Evolutionary conservation across 345 rosid genomes (phyloP), one percentile per base, ranked within the genome.

Genomic region (Arabis alpina): DNA sequence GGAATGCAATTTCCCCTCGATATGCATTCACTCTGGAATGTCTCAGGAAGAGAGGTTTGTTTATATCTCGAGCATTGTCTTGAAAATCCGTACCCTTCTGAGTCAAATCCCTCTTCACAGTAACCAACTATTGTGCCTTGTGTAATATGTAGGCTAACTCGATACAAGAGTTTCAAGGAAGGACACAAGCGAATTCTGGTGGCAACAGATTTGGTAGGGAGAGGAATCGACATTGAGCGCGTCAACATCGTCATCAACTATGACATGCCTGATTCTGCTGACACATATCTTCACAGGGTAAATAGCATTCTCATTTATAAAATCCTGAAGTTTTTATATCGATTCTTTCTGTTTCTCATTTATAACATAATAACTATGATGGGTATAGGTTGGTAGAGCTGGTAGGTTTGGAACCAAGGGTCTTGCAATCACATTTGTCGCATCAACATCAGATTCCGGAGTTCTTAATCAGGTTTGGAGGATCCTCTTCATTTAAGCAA

Each of bases 231-330:
- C 77, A 95, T 95, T 67, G 99, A 95, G 69, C 89, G 99, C 8
- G 98, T 95, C 15, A 95, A 95, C 81, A 95, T 95, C 42, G 99
- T 95, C 10, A 90, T 95, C 80, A 95, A 95, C 83, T 95, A 92
- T 62, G 98, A 95, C 77, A 95, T 95, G 99, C 99, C 99, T 3
- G 98, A 95, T 79, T 92, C 99, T 61, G 99, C 98, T 5, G 99
- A 92, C 61, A 95, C 99, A 95, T n/a, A n/a, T 47, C 85, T 95
- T 19, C 99, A 95, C 84, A 88, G 99, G 90, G 99, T 95, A 68
- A 36, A 1, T 6, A 13, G 64, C 23, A 23, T 39, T 28, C 3
- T 8, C 41, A n/a, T 49, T 16, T 30, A 16, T n/a, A n/a, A n/a
- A n/a, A n/a, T n/a, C n/a, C n/a, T n/a, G n/a, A n/a, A n/a, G n/a